Evolutionary conservation across 2,329 filamentous ascomycete species (phyloP), one percentile per base, ranked within the genome.

Genomic region (Fusarium ambrosium): DNA sequence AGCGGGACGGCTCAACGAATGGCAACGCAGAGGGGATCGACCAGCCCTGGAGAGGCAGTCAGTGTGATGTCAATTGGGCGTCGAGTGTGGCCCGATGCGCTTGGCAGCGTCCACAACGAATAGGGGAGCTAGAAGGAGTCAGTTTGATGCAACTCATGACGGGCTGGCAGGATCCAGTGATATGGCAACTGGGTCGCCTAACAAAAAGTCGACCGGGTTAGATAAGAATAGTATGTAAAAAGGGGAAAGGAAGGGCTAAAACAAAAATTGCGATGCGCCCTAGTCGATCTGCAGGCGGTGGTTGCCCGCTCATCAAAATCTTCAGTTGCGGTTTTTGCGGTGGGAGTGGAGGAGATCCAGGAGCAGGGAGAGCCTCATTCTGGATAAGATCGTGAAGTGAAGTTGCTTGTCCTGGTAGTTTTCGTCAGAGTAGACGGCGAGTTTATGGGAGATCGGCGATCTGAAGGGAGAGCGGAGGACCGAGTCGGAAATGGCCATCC

Each of bases 21-120:
- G 29, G 55, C 29, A 55, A 59, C 27, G 34, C 24, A 64, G 64
- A 62, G 53, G 69, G 69, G 62, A 51, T 36, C 51, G 48, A 60
- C 37, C 39, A 67, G 68, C 56, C 59, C 51, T 61, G 63, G 66
- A 58, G 43, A 59, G 63, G 56, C 61, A 74, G 69, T 69, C 73
- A 76, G 66, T 69, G 73, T 78, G 77, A 79, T 77, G 70, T 78
- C 75, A 79, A 75, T 68, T 66, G 66, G 70, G 69, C 58, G 70
- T 69, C 56, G 70, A 71, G 69, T 45, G 69, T 69, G 70, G 62
- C 74, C 69, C 58, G 39, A 62, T 63, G 62, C 18, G 53, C 69
- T 76, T 74, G 74, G 72, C 68, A 62, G 45, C 39, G 43, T 59
- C 55, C 64, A 64, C 27, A 63, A 66, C 73, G 74, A 78, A 72